Conservation (phyloP, 345 rosid species). For the Brassica juncea region DNA sequence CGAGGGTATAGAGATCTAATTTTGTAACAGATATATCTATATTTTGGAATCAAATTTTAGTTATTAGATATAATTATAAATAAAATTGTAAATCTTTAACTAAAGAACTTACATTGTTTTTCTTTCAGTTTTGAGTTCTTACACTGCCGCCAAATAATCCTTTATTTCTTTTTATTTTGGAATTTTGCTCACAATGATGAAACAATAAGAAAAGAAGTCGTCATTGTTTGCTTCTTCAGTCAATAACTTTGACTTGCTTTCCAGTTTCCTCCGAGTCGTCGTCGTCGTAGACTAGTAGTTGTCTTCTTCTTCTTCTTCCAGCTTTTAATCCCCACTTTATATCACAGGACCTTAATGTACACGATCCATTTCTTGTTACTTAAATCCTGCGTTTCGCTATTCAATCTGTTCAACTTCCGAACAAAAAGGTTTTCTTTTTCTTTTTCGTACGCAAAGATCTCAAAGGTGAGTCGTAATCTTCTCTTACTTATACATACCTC, state of each 20-base stretch:
- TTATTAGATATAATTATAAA: no score
- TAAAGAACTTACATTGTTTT: not conserved
- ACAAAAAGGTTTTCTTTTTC: constrained; percentile 10
- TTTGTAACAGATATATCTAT: no score
- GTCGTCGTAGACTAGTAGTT: not conserved
- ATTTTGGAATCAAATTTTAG: not conserved
- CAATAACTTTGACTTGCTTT: constrained; percentile 16
- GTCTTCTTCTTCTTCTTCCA: constrained; percentile 6
- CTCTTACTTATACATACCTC: not conserved
- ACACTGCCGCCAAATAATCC: not conserved
- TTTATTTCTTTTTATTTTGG: not conserved
- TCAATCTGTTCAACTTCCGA: not conserved
- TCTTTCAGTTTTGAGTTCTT: not conserved
- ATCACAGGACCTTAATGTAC: not conserved
- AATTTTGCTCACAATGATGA: not conserved
- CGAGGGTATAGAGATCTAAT: no score
- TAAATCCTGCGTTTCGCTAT: not conserved
- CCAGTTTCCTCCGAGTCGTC: not conserved
- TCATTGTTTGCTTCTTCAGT: not conserved
- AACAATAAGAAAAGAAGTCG: not conserved
- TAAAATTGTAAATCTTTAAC: not conserved
- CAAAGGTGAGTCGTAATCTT: constrained; percentile 30
- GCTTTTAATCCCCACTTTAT: not conserved
- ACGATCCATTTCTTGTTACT: not conserved
- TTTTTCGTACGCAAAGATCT: constrained; percentile 19